phyloP scores from a whole-genome alignment of 495 filamentous ascomycete species.

The Penicillium flavigenum region DNA sequence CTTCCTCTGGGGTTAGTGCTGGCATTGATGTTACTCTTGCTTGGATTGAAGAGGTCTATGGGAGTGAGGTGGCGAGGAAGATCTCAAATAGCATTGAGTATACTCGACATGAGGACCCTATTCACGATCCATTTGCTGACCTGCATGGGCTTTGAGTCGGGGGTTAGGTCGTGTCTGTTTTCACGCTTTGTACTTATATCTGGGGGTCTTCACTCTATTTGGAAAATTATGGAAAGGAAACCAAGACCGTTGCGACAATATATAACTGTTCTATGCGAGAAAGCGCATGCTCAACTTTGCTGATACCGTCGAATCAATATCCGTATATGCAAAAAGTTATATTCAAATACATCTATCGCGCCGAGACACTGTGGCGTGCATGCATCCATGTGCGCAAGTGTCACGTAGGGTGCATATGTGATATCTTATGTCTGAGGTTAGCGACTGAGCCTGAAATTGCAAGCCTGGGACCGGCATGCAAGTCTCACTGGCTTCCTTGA shows the following conservation, averaged over 20 bases:
- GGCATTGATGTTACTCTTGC: conserved; percentile 60
- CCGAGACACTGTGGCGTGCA: neutral
- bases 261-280: neutral
- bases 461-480: neutral
- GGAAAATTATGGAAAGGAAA: neutral
- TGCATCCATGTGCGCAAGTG: neutral
- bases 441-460: neutral
- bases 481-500: neutral
- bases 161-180: neutral
- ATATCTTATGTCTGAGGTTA: neutral
- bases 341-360: neutral
- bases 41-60: conserved; percentile 27
- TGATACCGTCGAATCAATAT: neutral
- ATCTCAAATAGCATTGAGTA: conserved; percentile 23
- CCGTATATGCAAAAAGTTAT: neutral
- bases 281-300: too few relatives aligned
- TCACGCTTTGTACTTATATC: neutral
- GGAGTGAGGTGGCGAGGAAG: conserved; percentile 15
- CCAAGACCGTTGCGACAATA: neutral
- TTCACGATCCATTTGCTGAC: conserved; percentile 26
- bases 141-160: conserved; percentile 18
- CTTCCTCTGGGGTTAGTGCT: conserved; percentile 58
- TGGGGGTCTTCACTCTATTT: neutral
- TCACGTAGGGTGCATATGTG: neutral
- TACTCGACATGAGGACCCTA: conserved; percentile 18